Conservation (phyloP, 2,329 filamentous ascomycete genomes). For the Ophiostoma montium region DNA sequence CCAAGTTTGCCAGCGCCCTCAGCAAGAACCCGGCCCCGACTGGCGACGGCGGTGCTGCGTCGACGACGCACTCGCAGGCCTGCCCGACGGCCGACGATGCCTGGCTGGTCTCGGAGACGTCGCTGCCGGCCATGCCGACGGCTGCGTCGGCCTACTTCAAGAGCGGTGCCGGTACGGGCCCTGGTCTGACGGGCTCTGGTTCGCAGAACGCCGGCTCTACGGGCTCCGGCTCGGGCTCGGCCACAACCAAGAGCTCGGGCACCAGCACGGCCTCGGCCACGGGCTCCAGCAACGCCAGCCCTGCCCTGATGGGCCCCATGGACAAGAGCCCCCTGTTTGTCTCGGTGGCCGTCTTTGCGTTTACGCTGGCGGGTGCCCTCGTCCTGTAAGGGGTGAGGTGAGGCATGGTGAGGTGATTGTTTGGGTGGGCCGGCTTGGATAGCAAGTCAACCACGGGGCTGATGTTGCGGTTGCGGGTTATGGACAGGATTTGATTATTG, state of each 20-base stretch:
- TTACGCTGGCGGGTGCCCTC: slow-evolving; percentile 26
- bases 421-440: not conserved
- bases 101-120: slow-evolving; percentile 37
- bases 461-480: not conserved
- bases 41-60: slow-evolving; percentile 34
- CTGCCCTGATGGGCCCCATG: slow-evolving; percentile 18
- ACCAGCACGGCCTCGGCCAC: slow-evolving; percentile 22
- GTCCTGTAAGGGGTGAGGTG: slow-evolving; percentile 20
- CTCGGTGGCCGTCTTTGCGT: slow-evolving; percentile 21
- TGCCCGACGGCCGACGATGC: slow-evolving; percentile 34
- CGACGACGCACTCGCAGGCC: slow-evolving; percentile 29
- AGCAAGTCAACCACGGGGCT: too few species aligned
- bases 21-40: slow-evolving; percentile 34
- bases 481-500: not conserved
- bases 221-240: slow-evolving; percentile 27
- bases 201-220: slow-evolving; percentile 38
- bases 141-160: slow-evolving; percentile 39
- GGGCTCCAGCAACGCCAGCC: slow-evolving; percentile 18
- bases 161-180: slow-evolving; percentile 37
- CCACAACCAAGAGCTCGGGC: slow-evolving; percentile 21
- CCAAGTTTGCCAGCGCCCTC: slow-evolving; percentile 34
- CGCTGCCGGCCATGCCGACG: slow-evolving; percentile 37
- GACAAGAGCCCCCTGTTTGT: slow-evolving; percentile 25
- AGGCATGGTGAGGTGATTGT: not conserved
- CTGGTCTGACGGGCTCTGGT: slow-evolving; percentile 36